Base-by-base conservation (phyloP, 306 rosid species). In the Prosopis cineraria region DNA sequence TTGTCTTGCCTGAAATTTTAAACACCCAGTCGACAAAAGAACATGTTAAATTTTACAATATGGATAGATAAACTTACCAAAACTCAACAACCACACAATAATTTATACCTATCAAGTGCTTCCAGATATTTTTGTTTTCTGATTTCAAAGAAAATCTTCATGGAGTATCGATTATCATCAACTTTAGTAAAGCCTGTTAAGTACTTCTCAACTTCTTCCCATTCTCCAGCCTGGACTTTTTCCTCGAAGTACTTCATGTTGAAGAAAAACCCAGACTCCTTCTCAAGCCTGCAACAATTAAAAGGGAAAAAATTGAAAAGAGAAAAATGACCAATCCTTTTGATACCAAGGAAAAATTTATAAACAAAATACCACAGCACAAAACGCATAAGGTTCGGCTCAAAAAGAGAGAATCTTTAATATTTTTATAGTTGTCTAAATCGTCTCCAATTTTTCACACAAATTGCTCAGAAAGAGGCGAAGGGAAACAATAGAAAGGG, bases 191-290 rank as follows among this genome's bases (percentile, higher is more conserved):
- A 93, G 71, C 98, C 98, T 7, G 93, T 55, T 25, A 93, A 77
- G 76, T 93, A 93, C 90, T 88, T 88, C 78, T 93, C 98, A 62
- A 91, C 93, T 81, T 93, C 98, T 11, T 93, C 97, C 98, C 98
- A 93, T 75, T 87, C 96, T 45, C 98, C 98, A 20, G 90, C 90
- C 87, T 82, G 95, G 83, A 93, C 91, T 87, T 87, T 90, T 68
- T 91, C 98, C 84, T 91, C 98, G 59, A 93, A 93, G 89, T 91
- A 93, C 83, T 90, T 91, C 90, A 88, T 79, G 85, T 93, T 88
- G 90, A 93, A 93, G 88, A 79, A 93, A 79, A 88, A 91, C 40
- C 91, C 98, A 1, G 98, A 91, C 82, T 93, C 97, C 82, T 93
- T 88, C 88, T 93, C 98, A 41, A 93, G 98, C 84, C 98, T 93